Evolutionary conservation across 2,329 filamentous ascomycete genomes (phyloP).

Genomic region (Hirsutella minnesotensis): DNA sequence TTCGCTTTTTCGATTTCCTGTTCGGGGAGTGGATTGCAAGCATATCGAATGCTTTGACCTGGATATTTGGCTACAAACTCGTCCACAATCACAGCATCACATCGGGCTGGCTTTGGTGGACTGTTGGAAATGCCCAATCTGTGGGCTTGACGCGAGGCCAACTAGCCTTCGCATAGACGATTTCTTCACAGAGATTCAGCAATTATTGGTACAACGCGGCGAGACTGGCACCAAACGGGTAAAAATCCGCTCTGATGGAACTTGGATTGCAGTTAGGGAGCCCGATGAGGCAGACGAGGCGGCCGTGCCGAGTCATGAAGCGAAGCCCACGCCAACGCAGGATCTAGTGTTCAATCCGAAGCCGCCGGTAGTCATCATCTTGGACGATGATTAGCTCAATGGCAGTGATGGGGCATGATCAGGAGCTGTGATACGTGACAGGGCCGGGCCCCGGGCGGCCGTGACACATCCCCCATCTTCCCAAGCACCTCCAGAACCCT

Average conservation of each 20-base stretch:
- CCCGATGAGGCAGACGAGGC: too few relatives aligned
- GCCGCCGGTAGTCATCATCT: too few relatives aligned
- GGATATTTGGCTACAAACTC: conserved; percentile 63
- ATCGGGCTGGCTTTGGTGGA: conserved; percentile 47
- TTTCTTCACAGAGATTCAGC: conserved; percentile 55
- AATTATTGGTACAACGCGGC: conserved; percentile 27
- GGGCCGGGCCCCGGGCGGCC: too few relatives aligned
- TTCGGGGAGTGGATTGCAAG: conserved; percentile 54
- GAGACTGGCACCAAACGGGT: conserved; percentile 17
- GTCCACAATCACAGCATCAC: conserved; percentile 26
- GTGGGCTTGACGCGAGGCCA: conserved; percentile 65
- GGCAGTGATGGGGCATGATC: too few relatives aligned
- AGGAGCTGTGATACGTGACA: too few relatives aligned
- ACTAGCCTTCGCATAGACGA: conserved; percentile 58
- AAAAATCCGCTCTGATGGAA: conserved; percentile 16
- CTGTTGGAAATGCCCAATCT: conserved; percentile 81
- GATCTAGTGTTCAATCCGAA: too few relatives aligned
- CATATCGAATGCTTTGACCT: conserved; percentile 90
- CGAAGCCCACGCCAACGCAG: too few relatives aligned
- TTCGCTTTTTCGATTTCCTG: conserved; percentile 56
- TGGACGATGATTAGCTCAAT: too few relatives aligned
- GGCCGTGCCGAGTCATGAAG: too few relatives aligned
- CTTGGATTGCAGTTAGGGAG: conserved; percentile 20
- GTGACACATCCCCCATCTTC: too few relatives aligned
- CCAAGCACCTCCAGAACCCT: too few relatives aligned